Conservation (phyloP, 1,284 basidiomycete genomes). For the Sporisorium scitamineum region DNA sequence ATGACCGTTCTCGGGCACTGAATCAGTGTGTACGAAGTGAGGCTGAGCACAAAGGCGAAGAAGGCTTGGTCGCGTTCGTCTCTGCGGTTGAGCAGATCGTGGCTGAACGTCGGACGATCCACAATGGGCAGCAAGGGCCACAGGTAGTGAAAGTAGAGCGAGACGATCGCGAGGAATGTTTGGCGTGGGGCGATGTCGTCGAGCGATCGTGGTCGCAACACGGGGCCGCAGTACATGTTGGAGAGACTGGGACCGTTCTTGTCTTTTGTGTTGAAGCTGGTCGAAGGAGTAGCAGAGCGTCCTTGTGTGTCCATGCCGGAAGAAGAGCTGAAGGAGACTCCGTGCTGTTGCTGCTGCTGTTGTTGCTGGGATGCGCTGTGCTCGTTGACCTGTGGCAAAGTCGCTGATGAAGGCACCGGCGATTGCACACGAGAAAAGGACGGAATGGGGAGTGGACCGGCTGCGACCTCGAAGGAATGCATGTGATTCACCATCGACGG, state of each 20-base stretch:
- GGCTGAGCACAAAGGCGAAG: constrained; percentile 53
- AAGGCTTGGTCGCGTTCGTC: constrained; percentile 53
- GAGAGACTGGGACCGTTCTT: constrained; percentile 16
- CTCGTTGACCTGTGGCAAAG: constrained; percentile 14
- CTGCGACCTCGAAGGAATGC: constrained; percentile 22
- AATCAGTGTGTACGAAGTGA: constrained; percentile 56
- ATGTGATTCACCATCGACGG: constrained; percentile 15
- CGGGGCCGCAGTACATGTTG: constrained; percentile 40
- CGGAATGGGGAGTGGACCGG: constrained; percentile 33
- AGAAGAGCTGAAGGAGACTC: background rate
- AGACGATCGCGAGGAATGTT: constrained; percentile 51
- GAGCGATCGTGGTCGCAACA: constrained; percentile 49
- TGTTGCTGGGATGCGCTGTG: background rate
- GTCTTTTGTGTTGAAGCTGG: constrained; percentile 6
- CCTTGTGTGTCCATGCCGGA: background rate
- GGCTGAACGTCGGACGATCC: constrained; percentile 47
- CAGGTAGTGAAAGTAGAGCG: constrained; percentile 56
- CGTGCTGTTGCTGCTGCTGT: constrained; percentile 3
- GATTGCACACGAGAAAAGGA: constrained; percentile 41
- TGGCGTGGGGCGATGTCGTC: constrained; percentile 57
- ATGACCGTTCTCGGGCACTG: constrained; percentile 52
- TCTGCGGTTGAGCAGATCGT: constrained; percentile 50
- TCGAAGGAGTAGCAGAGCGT: background rate
- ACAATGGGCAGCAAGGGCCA: constrained; percentile 56
- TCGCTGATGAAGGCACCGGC: constrained; percentile 13